phyloP scores from a whole-genome alignment of 495 filamentous ascomycete genomes.

The Hyaloscypha hepaticicola region DNA sequence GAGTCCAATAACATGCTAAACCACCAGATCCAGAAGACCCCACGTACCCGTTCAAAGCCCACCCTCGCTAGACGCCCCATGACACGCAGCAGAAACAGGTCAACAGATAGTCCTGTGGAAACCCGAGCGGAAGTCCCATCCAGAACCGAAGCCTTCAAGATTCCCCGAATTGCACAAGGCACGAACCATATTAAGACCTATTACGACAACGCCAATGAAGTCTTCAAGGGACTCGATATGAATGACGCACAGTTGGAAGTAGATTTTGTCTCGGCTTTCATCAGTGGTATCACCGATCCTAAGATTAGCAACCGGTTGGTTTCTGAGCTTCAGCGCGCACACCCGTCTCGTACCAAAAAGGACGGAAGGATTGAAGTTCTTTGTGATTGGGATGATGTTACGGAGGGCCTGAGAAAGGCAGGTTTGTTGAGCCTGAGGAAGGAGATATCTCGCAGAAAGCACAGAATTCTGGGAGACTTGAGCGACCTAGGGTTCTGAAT shows the following conservation, averaged over 20 bases:
- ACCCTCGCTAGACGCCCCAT: background rate
- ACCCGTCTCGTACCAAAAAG: slow-evolving; percentile 12
- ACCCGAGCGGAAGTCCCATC: background rate
- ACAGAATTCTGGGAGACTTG: background rate
- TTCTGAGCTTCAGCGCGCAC: slow-evolving; percentile 8
- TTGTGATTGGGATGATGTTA: slow-evolving; percentile 26
- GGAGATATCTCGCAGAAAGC: background rate
- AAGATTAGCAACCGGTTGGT: slow-evolving; percentile 12
- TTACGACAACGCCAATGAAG: slow-evolving; percentile 3
- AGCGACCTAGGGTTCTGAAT: background rate
- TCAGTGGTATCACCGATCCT: slow-evolving; percentile 14
- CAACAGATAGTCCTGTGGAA: background rate
- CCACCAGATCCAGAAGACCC: background rate
- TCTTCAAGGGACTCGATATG: background rate
- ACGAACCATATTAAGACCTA: slow-evolving; percentile 13
- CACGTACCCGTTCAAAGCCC: background rate
- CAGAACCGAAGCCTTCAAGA: background rate
- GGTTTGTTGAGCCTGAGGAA: slow-evolving; percentile 4
- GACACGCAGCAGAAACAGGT: slow-evolving; percentile 8
- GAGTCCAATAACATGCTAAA: background rate
- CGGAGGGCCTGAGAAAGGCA: slow-evolving; percentile 4
- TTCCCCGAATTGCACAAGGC: slow-evolving; percentile 19
- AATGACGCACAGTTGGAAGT: slow-evolving; percentile 8
- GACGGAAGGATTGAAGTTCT: slow-evolving; percentile 22
- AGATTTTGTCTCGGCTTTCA: slow-evolving; percentile 22